Evolutionary conservation across 306 rosid genomes (phyloP), one percentile per base, ranked within the genome.

Genomic region (Vicia sativa): DNA sequence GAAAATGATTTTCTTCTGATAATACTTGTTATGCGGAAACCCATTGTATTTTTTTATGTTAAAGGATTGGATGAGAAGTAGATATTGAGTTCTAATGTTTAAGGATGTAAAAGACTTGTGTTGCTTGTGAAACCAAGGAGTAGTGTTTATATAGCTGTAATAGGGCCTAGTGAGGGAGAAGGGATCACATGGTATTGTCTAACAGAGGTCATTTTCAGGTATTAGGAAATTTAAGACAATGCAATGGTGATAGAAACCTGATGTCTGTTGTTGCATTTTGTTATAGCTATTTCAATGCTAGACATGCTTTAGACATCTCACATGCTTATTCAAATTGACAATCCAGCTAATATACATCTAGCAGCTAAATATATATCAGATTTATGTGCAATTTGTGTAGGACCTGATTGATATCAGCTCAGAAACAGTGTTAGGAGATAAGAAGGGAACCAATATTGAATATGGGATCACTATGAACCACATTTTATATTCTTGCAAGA

Each of bases 11-110:
- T 2, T 9, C 23, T 49, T 61, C 70, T 42, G 39, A 80, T 23
- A 16, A 83, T 18, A 34, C 28, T 9, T 1, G 77, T 67, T 46
- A 74, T 18, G 65, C 43, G 80, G 26, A 77, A 71, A 28, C 65
- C 78, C 85, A 71, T 74, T 76, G 43, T 48, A 14, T 60, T 50
- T 9, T 50, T 9, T 5, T 62, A 11, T 75, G 28, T 39, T 16
- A 34, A 21, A 21, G 45, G 63, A 52, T 59, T 53, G 67, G n/a
- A 48, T 49, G 44, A 70, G 67, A 75, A 42, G 43, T 48, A 50
- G 39, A 26, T 70, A 14, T 64, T 60, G 45, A 66, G 10, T 31
- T 54, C 13, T 29, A 48, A 45, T 14, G 12, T 16, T 59, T 78
- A 0, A 34, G 29, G 45, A 67, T 66, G 60, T 15, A 45, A 60